Evolutionary conservation across 257 asterid genomes (phyloP), one percentile per base, ranked within the genome.

Genomic region (Solanum lycopersicoides): DNA sequence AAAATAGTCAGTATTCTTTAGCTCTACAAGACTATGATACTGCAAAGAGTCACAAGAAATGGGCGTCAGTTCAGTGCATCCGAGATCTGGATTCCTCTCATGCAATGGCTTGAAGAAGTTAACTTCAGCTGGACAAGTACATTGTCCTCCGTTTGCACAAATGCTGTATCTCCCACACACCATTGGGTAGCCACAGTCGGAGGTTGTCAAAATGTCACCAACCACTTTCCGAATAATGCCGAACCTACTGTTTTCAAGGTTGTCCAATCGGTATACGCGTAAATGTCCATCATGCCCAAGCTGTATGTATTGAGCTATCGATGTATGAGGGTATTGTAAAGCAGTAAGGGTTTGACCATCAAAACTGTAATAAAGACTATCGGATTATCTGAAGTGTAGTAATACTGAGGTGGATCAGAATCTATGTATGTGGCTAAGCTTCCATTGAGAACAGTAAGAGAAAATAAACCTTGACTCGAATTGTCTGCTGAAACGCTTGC

Each of bases 371-470:
- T 72, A 74, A 59, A 0, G 2, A 75, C 1, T 10, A 35, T 76
- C 18, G 9, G 21, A 44, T n/a, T 3, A 1, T 3, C 12, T 53
- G 32, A 60, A 37, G 37, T 0, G 4, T 3, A 87, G 34, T 85
- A 89, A 35, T 35, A 28, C 60, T 86, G 87, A 41, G 89, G 87
- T 71, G 89, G 90, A 63, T 86, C 34, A 10, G 90, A 56, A 18
- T 23, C 10, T 12, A 74, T 32, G 42, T 59, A 86, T 11, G 91
- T 80, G 6, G 23, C 60, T 42, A 8, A n/a, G 12, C 76, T 32
- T 18, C 16, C 44, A 18, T 3, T 4, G 30, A 15, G 30, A 37
- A 73, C 12, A 25, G 79, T n/a, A 16, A 72, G 39, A 59, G 50
- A 39, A 5, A 44, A 30, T 74, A 75, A 74, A 74, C 89, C 86